Evolutionary conservation across 192 early-diverging fungal genomes (phyloP).

Genomic region (Chytriomyces sp.): DNA sequence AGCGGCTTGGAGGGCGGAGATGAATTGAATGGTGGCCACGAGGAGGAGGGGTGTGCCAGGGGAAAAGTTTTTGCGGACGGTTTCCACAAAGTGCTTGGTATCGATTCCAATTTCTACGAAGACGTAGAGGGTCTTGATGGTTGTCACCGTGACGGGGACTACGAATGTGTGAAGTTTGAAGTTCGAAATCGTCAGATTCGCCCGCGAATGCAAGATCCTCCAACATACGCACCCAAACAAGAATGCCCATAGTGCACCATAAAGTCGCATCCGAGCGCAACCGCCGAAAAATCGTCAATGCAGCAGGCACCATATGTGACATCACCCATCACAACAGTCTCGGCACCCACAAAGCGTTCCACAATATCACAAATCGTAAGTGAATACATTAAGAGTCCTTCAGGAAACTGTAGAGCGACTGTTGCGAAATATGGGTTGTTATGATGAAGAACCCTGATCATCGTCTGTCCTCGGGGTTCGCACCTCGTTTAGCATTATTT

Average conservation of each 20-base stretch:
- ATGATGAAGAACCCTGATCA: not conserved
- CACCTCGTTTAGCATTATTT: slow-evolving; percentile 72
- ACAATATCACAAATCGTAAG: slow-evolving; percentile 92
- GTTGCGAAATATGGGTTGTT: slow-evolving; percentile 7
- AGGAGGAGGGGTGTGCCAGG: slow-evolving; percentile 67
- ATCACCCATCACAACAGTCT: slow-evolving; percentile 97
- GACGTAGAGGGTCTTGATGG: slow-evolving; percentile 94
- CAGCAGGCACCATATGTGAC: slow-evolving; percentile 99
- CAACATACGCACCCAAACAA: slow-evolving; percentile 71
- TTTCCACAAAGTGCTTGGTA: slow-evolving; percentile 87
- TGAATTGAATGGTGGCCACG: slow-evolving; percentile 95
- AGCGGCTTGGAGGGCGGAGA: slow-evolving; percentile 77
- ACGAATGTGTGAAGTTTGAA: not conserved
- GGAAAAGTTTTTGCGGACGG: slow-evolving; percentile 85
- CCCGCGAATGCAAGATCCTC: not conserved
- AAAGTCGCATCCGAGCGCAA: slow-evolving; percentile 92
- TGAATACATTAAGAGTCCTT: slow-evolving; percentile 94
- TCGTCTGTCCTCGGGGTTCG: not conserved
- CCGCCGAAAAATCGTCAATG: slow-evolving; percentile 95
- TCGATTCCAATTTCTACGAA: slow-evolving; percentile 99
- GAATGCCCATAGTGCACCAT: slow-evolving; percentile 98
- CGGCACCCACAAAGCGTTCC: slow-evolving; percentile 80
- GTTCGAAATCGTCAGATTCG: slow-evolving; percentile 1
- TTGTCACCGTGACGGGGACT: slow-evolving; percentile 93
- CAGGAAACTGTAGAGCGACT: slow-evolving; percentile 96